A percentile compares a stretch with the other conserved stretches of the same genome.
Evolutionary conservation across 2,329 filamentous ascomycete species (phyloP).

Genomic region (Periconia digitata): DNA sequence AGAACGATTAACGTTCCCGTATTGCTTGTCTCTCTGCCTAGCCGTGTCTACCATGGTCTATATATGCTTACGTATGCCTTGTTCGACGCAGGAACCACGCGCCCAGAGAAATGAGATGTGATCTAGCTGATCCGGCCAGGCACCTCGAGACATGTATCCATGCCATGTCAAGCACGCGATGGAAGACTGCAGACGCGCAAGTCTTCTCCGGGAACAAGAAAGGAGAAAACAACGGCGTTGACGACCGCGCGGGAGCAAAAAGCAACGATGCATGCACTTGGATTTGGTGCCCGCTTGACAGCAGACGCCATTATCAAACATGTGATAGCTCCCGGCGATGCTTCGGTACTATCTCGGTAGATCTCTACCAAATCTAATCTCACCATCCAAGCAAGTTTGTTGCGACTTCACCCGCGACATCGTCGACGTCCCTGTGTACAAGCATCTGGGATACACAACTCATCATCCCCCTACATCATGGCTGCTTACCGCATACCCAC

Average conservation of each 20-base stretch:
- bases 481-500: conserved; percentile 28
- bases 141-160: no score
- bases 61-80: background rate
- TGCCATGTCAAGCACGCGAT: no score
- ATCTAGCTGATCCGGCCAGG: no score
- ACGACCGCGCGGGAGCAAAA: background rate
- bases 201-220: background rate
- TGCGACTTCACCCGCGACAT: background rate
- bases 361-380: background rate
- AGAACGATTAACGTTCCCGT: background rate
- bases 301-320: background rate
- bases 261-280: background rate
- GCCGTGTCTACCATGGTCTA: background rate
- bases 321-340: conserved; percentile 1
- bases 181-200: background rate
- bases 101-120: no score
- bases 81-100: no score
- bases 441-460: background rate
- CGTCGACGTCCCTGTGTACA: no score
- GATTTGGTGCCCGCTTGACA: background rate
- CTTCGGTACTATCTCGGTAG: conserved; percentile 8
- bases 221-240: background rate
- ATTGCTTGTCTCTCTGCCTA: background rate
- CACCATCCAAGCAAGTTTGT: background rate
- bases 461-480: conserved; percentile 17